These are phyloP conservation scores for Sordariomycetes sp. DNA, from an alignment of 2,329 filamentous ascomycete species.

Conservation along the genomic window DNA sequence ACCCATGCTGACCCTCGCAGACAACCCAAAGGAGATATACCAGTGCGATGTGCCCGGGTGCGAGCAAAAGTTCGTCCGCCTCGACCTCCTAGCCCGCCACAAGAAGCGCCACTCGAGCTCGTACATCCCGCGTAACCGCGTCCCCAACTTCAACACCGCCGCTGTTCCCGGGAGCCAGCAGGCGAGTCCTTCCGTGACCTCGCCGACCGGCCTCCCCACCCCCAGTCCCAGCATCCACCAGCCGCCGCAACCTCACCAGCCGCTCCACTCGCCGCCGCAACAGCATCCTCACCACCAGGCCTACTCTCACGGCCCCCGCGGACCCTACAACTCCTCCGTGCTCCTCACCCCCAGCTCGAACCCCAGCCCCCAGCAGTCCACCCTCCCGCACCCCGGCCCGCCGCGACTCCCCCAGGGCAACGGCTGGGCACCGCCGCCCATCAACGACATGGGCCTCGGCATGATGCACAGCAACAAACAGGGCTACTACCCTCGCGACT, in stretches of 20 bases:
- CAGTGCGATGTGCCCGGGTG: constrained; percentile 64
- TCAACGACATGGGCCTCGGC: constrained; percentile 18
- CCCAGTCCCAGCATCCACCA: constrained; percentile 1
- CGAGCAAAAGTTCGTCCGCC: constrained; percentile 63
- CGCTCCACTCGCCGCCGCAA: not conserved
- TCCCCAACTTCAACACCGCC: constrained; percentile 30
- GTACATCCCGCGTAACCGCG: constrained; percentile 34
- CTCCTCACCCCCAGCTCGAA: constrained; percentile 3
- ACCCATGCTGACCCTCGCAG: constrained; percentile 23
- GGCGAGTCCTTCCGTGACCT: not conserved
- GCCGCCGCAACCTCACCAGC: not conserved
- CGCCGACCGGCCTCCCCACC: not conserved
- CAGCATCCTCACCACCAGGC: constrained; percentile 2
- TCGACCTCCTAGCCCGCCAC: constrained; percentile 60
- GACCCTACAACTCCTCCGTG: constrained; percentile 2
- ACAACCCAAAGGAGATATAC: constrained; percentile 70
- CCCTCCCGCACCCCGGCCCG: constrained; percentile 16
- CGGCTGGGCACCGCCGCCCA: constrained; percentile 14
- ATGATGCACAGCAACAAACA: constrained; percentile 24
- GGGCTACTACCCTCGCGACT: constrained; percentile 17
- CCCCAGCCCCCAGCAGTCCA: constrained; percentile 12
- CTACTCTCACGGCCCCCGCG: not conserved
- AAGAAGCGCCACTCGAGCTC: constrained; percentile 49
- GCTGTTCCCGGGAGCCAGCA: constrained; percentile 8
- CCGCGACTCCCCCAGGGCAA: constrained; percentile 5